Percentiles rank a stretch among this genome's conserved stretches.
These are phyloP conservation scores for Orbilia ellipsospora DNA, from an alignment of 2,329 filamentous ascomycete species.

Conservation along the genomic window DNA sequence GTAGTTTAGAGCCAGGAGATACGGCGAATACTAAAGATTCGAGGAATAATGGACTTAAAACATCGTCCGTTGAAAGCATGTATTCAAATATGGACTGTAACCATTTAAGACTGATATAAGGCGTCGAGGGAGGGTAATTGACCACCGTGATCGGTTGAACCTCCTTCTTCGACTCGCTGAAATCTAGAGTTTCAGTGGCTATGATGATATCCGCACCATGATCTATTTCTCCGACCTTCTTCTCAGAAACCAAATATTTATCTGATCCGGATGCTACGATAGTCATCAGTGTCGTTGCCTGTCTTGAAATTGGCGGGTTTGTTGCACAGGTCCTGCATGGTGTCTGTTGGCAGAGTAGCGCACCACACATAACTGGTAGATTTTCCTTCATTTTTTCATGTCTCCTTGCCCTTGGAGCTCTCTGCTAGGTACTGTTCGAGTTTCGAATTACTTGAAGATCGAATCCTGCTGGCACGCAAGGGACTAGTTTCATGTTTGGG, in stretches of 20 bases:
- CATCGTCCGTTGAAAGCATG: slow-evolving; percentile 39
- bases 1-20: background rate
- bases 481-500: background rate
- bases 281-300: background rate
- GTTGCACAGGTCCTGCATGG: too few relatives aligned
- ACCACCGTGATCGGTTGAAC: slow-evolving; percentile 29
- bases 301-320: too few relatives aligned
- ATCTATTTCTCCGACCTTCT: background rate
- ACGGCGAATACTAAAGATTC: slow-evolving; percentile 17
- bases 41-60: slow-evolving; percentile 24
- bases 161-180: background rate
- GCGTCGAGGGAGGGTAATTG: background rate
- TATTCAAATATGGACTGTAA: slow-evolving; percentile 1
- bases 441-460: too few relatives aligned
- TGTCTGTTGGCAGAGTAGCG: too few relatives aligned
- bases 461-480: too few relatives aligned
- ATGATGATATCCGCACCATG: background rate
- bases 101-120: slow-evolving; percentile 18
- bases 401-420: background rate
- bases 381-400: background rate
- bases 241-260: slow-evolving; percentile 35
- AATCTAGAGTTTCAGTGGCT: background rate
- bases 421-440: background rate
- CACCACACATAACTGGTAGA: too few relatives aligned
- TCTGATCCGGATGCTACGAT: slow-evolving; percentile 14